These are phyloP conservation scores for Lipomyces sp. DNA, from an alignment of 805 yeast genomes.

Conservation along the genomic window DNA sequence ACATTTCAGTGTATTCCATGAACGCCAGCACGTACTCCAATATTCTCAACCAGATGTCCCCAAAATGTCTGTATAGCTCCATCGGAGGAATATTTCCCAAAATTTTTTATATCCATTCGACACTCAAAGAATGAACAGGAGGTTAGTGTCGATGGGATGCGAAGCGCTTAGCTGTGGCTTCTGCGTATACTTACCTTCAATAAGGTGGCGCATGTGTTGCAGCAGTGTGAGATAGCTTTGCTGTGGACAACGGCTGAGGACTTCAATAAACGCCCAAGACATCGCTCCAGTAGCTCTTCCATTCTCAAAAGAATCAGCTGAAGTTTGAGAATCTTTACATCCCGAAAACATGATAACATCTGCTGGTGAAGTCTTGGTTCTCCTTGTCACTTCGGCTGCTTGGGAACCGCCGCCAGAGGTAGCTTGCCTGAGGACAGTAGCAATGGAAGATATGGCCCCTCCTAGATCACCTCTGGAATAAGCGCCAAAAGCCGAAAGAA, in stretches of 20 bases:
- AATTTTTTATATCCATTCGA: not conserved
- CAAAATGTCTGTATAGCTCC: too few species aligned
- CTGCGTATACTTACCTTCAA: constrained; percentile 70
- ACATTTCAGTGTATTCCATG: too few species aligned
- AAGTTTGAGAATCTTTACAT: constrained; percentile 81
- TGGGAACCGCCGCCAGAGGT: constrained; percentile 40
- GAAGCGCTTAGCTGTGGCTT: constrained; percentile 82
- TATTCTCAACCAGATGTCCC: too few species aligned
- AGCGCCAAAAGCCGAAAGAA: constrained; percentile 61
- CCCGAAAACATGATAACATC: constrained; percentile 80
- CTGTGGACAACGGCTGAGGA: constrained; percentile 61
- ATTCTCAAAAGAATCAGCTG: constrained; percentile 77
- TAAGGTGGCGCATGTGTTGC: constrained; percentile 68
- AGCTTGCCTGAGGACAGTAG: constrained; percentile 45
- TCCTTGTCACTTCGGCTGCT: constrained; percentile 52
- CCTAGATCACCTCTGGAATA: constrained; percentile 67
- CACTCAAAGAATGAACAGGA: constrained; percentile 54
- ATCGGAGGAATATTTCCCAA: not conserved
- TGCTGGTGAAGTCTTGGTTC: constrained; percentile 70
- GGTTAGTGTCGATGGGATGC: constrained; percentile 74
- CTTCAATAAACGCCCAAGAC: constrained; percentile 76
- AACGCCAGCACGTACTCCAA: too few species aligned
- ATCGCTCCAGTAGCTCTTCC: constrained; percentile 82
- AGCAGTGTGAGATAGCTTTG: constrained; percentile 72
- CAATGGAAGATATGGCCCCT: constrained; percentile 52